Conservation (phyloP, 345 rosid genomes). For the Gossypium bickii region DNA sequence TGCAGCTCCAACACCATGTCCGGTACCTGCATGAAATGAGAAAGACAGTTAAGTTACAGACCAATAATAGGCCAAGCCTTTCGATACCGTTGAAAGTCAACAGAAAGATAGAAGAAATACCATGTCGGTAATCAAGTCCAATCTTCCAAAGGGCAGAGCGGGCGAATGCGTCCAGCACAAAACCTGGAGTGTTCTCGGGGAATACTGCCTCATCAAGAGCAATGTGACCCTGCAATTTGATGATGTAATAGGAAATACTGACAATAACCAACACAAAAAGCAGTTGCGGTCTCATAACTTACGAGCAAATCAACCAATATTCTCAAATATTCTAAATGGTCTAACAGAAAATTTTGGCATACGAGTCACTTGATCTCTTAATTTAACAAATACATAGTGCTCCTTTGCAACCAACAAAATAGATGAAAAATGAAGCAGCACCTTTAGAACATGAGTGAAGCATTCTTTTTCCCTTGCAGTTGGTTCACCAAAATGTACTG, state of each 20-base stretch:
- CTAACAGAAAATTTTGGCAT: neutral
- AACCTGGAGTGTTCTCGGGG: constrained; percentile 91
- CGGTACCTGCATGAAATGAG: constrained; percentile 60
- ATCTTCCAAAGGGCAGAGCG: constrained; percentile 91
- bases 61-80: constrained; percentile 2
- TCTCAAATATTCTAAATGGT: neutral
- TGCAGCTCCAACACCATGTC: constrained; percentile 97
- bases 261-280: constrained; percentile 2
- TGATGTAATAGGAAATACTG: constrained; percentile 1
- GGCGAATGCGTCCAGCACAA: constrained; percentile 89
- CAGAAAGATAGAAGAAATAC: constrained; percentile 34
- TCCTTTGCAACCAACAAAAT: neutral
- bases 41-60: neutral
- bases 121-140: constrained; percentile 97
- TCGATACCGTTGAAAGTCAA: neutral
- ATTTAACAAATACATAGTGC: neutral
- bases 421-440: constrained; percentile 22
- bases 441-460: constrained; percentile 91
- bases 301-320: neutral
- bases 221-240: constrained; percentile 79
- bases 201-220: constrained; percentile 92
- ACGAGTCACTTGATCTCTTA: neutral
- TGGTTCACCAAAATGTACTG: constrained; percentile 88
- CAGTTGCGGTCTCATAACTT: neutral
- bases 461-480: constrained; percentile 77